Percentiles rank a stretch among this genome's conserved stretches.
These are phyloP conservation scores for Pseudogymnoascus sp. DNA, from an alignment of 2,329 filamentous ascomycete species.

Conservation along the genomic window DNA sequence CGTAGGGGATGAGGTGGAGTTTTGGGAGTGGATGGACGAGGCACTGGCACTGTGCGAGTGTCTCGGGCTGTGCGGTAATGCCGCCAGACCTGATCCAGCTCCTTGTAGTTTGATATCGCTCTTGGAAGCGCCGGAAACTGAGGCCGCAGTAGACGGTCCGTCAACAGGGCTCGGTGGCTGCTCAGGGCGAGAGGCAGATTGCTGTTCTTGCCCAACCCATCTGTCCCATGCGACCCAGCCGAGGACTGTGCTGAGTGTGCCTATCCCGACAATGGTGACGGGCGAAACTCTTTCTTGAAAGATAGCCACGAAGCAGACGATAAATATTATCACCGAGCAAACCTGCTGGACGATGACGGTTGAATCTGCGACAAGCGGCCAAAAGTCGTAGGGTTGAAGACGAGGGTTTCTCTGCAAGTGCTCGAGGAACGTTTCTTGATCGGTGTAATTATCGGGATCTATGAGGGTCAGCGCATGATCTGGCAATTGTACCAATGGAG, in stretches of 20 bases:
- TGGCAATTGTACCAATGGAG: not conserved
- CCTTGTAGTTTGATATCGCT: conserved; percentile 25
- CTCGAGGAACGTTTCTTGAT: conserved; percentile 92
- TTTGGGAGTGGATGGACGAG: conserved; percentile 43
- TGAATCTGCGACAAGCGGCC: conserved; percentile 88
- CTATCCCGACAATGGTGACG: conserved; percentile 78
- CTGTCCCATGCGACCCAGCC: conserved; percentile 89
- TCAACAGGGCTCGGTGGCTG: conserved; percentile 9
- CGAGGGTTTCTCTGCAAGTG: conserved; percentile 91
- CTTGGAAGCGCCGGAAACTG: not conserved
- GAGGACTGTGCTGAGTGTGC: conserved; percentile 71
- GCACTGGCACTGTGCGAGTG: conserved; percentile 47
- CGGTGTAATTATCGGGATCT: conserved; percentile 99
- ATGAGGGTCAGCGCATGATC: conserved; percentile 18
- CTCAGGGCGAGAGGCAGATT: conserved; percentile 12
- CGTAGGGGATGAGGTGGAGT: conserved; percentile 14
- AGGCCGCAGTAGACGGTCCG: not conserved
- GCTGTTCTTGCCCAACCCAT: conserved; percentile 71
- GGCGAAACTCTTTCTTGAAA: conserved; percentile 81
- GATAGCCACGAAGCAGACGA: conserved; percentile 89
- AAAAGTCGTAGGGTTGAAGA: conserved; percentile 93
- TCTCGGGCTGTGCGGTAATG: conserved; percentile 25
- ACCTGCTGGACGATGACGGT: conserved; percentile 97
- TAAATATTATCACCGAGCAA: conserved; percentile 87
- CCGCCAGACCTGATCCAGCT: conserved; percentile 35